Percentiles rank a stretch among this genome's conserved stretches.
Evolutionary conservation across 2,329 filamentous ascomycete species (phyloP).

Genomic region (Aspergillus pseudoglaucus): DNA sequence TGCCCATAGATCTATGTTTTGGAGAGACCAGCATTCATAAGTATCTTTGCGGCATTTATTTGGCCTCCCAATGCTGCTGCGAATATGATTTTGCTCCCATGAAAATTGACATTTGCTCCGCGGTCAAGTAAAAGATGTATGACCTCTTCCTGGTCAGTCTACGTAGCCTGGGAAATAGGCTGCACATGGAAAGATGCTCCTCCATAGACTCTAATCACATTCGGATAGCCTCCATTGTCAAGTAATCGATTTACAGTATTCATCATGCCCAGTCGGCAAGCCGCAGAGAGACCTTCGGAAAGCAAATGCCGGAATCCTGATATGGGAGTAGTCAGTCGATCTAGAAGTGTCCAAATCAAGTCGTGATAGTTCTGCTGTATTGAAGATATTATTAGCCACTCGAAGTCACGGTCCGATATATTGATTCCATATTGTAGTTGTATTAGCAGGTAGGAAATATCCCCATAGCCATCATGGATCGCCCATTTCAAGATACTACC

Average conservation of each 20-base stretch:
- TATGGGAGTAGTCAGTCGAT: background rate
- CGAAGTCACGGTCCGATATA: background rate
- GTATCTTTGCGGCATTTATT: background rate
- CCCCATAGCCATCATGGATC: constrained; percentile 10
- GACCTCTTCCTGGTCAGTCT: background rate
- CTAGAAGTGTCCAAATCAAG: background rate
- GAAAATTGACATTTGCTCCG: background rate
- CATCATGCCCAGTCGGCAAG: background rate
- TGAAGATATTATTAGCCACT: background rate
- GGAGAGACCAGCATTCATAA: background rate
- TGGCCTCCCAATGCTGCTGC: constrained; percentile 2
- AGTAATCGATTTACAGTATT: background rate
- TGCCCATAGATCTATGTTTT: background rate
- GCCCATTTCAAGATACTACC: background rate
- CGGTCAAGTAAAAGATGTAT: background rate
- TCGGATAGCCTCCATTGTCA: constrained; percentile 1
- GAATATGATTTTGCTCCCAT: background rate
- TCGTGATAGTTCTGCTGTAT: background rate
- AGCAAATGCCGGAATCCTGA: background rate
- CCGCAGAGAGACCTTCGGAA: background rate
- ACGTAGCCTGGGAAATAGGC: background rate
- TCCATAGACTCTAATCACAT: background rate
- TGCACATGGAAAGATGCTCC: background rate
- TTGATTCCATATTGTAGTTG: background rate
- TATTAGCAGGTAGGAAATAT: constrained; percentile 2